A percentile compares a stretch with the other conserved stretches of the same genome.
phyloP scores from a whole-genome alignment of 345 rosid genomes.

The Populus ilicifolia region DNA sequence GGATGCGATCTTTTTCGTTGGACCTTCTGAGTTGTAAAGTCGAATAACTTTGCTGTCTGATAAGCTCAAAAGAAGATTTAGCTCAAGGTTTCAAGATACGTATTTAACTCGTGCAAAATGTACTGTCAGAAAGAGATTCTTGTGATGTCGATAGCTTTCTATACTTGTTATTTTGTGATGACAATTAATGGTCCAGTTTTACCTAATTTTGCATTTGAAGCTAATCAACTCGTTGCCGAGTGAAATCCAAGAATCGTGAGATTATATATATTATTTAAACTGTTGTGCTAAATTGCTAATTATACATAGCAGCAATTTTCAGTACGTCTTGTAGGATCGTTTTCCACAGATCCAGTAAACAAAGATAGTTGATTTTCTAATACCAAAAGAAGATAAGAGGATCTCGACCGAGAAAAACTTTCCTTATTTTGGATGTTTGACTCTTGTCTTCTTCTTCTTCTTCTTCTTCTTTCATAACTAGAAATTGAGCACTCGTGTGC shows the following conservation, averaged over 20 bases:
- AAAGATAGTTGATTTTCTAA: too few species aligned
- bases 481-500: not conserved
- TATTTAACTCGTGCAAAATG: not conserved
- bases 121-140: not conserved
- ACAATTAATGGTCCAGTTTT: too few species aligned
- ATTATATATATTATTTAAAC: too few species aligned
- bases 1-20: not conserved
- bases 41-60: not conserved
- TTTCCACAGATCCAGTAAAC: not conserved
- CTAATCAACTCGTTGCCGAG: too few species aligned
- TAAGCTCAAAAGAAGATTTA: not conserved
- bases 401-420: too few species aligned
- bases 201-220: too few species aligned
- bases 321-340: not conserved
- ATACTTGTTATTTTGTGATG: not conserved
- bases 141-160: not conserved
- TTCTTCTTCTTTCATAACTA: too few species aligned
- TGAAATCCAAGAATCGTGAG: not conserved
- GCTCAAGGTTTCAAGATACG: not conserved
- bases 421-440: too few species aligned
- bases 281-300: not conserved
- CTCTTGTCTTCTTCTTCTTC: too few species aligned
- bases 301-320: not conserved
- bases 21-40: not conserved
- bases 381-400: too few species aligned